These are phyloP conservation scores for Capillidium rhysosporum DNA, from an alignment of 371 early-diverging fungal genomes.

Conservation along the genomic window DNA sequence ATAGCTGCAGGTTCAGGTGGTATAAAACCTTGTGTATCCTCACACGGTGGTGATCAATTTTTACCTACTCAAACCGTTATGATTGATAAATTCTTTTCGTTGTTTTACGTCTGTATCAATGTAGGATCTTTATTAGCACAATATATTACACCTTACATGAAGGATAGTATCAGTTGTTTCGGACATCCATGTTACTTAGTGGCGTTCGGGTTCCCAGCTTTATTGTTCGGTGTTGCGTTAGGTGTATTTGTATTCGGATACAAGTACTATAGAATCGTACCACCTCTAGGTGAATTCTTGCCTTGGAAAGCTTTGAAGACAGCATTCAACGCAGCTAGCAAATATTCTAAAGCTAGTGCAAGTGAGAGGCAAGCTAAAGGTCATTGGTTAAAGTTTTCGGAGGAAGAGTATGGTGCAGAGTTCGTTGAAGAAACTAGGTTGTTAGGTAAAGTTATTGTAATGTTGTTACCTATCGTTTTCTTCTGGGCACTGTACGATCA, in stretches of 20 bases:
- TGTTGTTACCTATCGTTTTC: constrained; percentile 21
- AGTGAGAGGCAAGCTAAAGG: neutral
- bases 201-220: constrained; percentile 3
- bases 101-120: constrained; percentile 6
- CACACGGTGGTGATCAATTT: constrained; percentile 27
- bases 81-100: neutral
- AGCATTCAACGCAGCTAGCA: constrained; percentile 1
- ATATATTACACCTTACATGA: neutral
- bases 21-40: constrained; percentile 26
- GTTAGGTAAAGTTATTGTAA: constrained; percentile 9
- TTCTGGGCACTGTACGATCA: constrained; percentile 40
- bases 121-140: constrained; percentile 1
- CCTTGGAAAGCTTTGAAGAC: constrained; percentile 15
- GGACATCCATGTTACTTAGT: neutral
- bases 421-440: constrained; percentile 6
- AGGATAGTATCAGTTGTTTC: neutral
- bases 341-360: neutral
- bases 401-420: neutral
- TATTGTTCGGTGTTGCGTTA: constrained; percentile 12
- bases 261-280: constrained; percentile 27
- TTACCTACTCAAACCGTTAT: neutral
- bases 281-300: constrained; percentile 26
- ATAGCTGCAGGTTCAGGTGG: constrained; percentile 21
- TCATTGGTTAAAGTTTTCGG: constrained; percentile 6
- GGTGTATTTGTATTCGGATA: constrained; percentile 22